Conservation (phyloP, 2,329 filamentous ascomycete genomes). For the Thelonectria discophora region DNA sequence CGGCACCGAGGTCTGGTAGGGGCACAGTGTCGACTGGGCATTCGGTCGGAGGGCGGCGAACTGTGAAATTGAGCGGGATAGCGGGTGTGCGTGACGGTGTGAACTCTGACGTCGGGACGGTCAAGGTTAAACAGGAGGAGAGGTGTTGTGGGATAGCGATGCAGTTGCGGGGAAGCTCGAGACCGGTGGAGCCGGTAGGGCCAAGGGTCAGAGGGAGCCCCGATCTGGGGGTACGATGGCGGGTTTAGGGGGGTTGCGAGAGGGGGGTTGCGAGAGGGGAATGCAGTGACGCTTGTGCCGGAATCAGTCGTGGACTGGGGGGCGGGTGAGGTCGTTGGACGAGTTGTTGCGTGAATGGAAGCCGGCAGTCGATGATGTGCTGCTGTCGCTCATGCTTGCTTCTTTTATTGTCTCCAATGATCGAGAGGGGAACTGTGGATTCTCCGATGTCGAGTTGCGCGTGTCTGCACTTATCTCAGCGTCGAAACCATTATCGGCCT, state of each 20-base stretch:
- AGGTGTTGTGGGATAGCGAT: slow-evolving; percentile 14
- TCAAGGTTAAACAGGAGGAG: slow-evolving; percentile 12
- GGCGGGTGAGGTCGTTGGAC: slow-evolving; percentile 23
- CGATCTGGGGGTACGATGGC: slow-evolving; percentile 31
- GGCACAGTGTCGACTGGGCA: slow-evolving; percentile 28
- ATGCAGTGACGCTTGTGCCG: slow-evolving; percentile 1
- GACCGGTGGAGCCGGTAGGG: slow-evolving; percentile 32
- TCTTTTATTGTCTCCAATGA: slow-evolving; percentile 3
- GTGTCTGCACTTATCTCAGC: no score
- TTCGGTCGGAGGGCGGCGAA: slow-evolving; percentile 23
- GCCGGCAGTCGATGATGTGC: slow-evolving; percentile 26
- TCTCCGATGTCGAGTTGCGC: neutral
- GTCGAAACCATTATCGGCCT: neutral
- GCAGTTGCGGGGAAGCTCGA: slow-evolving; percentile 40
- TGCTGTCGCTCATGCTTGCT: slow-evolving; percentile 22
- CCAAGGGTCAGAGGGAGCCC: slow-evolving; percentile 30
- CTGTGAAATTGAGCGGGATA: slow-evolving; percentile 33
- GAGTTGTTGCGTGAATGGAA: slow-evolving; percentile 13
- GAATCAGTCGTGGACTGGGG: slow-evolving; percentile 30
- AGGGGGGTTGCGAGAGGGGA: neutral
- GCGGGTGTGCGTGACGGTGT: slow-evolving; percentile 39
- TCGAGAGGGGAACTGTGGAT: neutral
- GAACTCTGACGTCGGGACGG: slow-evolving; percentile 44
- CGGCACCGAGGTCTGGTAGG: slow-evolving; percentile 15
- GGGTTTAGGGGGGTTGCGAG: neutral